Conservation (phyloP, 2,329 filamentous ascomycete genomes). For the Cercospora sp. region DNA sequence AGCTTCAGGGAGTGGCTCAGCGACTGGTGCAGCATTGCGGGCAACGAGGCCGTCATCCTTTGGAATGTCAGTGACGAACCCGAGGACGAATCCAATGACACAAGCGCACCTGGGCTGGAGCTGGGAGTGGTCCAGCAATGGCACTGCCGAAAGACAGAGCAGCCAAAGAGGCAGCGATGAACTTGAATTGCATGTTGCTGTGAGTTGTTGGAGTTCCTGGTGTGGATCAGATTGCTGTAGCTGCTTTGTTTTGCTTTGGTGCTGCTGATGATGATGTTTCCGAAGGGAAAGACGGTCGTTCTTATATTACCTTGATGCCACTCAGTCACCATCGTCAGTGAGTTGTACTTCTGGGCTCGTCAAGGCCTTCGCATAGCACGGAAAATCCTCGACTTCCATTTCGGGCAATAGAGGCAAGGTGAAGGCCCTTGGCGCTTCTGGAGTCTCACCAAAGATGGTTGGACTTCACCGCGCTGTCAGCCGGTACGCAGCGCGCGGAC, state of each 20-base stretch:
- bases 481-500: background rate
- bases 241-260: background rate
- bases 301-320: conserved; percentile 10
- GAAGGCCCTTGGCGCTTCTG: background rate
- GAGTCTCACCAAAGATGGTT: background rate
- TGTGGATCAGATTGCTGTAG: background rate
- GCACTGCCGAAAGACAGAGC: conserved; percentile 17
- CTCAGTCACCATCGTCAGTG: background rate
- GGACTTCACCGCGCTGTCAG: background rate
- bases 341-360: background rate
- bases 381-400: background rate
- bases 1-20: background rate
- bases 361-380: background rate
- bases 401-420: background rate
- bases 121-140: conserved; percentile 17
- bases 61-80: background rate
- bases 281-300: conserved; percentile 4
- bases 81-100: background rate
- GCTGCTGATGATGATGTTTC: conserved; percentile 11
- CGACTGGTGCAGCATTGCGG: background rate
- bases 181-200: conserved; percentile 16
- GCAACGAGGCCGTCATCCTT: conserved; percentile 7
- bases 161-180: conserved; percentile 15
- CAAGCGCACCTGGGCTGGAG: background rate
- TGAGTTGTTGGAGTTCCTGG: background rate